Percentiles rank a stretch among this genome's conserved stretches.
phyloP scores from a whole-genome alignment of 257 asterid genomes.

The Nicotiana knightiana region DNA sequence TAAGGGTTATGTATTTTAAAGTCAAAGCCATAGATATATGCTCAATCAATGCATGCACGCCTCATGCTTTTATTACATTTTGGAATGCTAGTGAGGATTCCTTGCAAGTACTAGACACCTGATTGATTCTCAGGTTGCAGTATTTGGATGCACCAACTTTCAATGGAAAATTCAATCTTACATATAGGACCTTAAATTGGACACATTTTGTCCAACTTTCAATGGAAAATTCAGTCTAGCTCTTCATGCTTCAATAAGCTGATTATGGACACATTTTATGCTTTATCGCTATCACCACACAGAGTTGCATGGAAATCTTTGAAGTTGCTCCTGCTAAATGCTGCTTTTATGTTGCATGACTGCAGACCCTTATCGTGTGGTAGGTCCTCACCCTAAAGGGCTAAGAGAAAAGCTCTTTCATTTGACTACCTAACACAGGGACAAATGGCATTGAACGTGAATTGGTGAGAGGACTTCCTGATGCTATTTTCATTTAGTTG shows the following conservation, averaged over 20 bases:
- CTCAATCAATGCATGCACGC: not conserved
- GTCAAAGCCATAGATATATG: not conserved
- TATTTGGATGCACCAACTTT: not conserved
- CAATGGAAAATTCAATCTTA: not conserved
- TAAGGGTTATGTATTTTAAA: not conserved
- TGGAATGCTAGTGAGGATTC: not conserved
- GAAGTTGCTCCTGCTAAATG: slow-evolving; percentile 17
- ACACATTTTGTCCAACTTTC: not conserved
- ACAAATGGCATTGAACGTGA: slow-evolving; percentile 34
- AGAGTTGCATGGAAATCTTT: not conserved
- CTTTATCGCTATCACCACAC: slow-evolving; percentile 3
- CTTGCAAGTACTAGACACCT: not conserved
- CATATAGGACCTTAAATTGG: not conserved
- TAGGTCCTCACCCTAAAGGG: slow-evolving; percentile 37
- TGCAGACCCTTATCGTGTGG: slow-evolving; percentile 48
- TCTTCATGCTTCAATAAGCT: not conserved
- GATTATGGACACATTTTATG: slow-evolving; percentile 3
- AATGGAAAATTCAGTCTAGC: not conserved
- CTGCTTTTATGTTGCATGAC: slow-evolving; percentile 22
- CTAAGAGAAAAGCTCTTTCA: slow-evolving; percentile 26
- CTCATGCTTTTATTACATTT: not conserved
- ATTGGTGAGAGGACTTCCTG: slow-evolving; percentile 42
- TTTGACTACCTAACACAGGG: slow-evolving; percentile 31
- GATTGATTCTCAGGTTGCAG: not conserved
- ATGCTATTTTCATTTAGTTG: not conserved